Evolutionary conservation across 179 eudicot species (phyloP).

Genomic region (Spergularia azorica): DNA sequence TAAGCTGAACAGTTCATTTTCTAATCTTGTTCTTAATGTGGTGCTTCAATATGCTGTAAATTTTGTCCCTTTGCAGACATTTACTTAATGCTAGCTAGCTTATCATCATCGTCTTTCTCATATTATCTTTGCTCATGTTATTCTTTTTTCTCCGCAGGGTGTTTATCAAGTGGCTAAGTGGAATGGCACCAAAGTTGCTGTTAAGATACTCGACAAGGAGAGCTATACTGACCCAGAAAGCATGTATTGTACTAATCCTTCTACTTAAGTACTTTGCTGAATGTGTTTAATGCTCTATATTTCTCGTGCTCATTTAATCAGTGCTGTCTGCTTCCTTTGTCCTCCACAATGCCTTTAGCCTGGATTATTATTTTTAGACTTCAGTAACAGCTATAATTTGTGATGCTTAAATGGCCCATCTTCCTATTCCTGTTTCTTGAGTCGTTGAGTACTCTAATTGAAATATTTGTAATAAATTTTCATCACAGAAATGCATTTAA

Average conservation of each 20-base stretch:
- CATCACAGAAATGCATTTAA: constrained; percentile 82
- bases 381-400: neutral
- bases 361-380: neutral
- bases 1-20: neutral
- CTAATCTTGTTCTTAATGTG: neutral
- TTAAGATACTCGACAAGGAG: constrained; percentile 96
- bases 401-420: neutral
- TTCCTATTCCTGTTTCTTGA: constrained; percentile 9
- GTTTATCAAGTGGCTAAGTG: constrained; percentile 93
- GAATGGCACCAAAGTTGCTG: constrained; percentile 98
- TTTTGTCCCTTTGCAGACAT: neutral
- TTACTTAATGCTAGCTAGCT: neutral
- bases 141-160: constrained; percentile 51
- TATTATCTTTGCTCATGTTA: neutral
- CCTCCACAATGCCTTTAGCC: neutral
- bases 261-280: constrained; percentile 12
- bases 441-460: constrained; percentile 5
- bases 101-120: neutral
- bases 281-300: neutral
- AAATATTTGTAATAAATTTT: constrained; percentile 1
- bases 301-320: constrained; percentile 9
- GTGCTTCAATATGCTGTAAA: neutral
- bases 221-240: constrained; percentile 84
- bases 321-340: constrained; percentile 5
- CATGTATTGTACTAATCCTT: constrained; percentile 52